phyloP scores from a whole-genome alignment of 768 basidiomycete species.

The Leucocoprinus birnbaumii region DNA sequence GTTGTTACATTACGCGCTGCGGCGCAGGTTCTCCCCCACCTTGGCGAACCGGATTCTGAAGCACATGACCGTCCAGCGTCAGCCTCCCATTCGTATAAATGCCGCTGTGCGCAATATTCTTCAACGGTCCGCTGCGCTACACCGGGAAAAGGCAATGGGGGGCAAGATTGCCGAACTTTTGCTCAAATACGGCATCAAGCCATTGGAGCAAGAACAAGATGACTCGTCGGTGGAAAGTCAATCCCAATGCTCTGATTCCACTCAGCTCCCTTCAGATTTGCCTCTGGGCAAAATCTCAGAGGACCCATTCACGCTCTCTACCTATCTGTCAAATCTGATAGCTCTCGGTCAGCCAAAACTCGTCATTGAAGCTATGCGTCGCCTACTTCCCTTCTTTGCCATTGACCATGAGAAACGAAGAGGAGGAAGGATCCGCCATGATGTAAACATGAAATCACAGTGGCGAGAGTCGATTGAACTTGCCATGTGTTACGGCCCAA shows the following conservation, averaged over 20 bases:
- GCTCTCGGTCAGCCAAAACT: slow-evolving; percentile 43
- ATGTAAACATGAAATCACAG: neutral
- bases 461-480: slow-evolving; percentile 25
- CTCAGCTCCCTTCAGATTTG: neutral
- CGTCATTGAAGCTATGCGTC: slow-evolving; percentile 47
- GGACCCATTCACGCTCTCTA: slow-evolving; percentile 46
- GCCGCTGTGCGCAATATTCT: slow-evolving; percentile 41
- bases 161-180: slow-evolving; percentile 34
- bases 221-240: slow-evolving; percentile 11
- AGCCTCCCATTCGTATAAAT: slow-evolving; percentile 27
- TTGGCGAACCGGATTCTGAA: slow-evolving; percentile 47
- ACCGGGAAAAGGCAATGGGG: slow-evolving; percentile 42
- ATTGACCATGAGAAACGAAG: slow-evolving; percentile 10
- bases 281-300: slow-evolving; percentile 17
- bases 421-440: neutral
- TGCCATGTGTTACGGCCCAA: slow-evolving; percentile 53
- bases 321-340: slow-evolving; percentile 50
- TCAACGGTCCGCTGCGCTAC: slow-evolving; percentile 49
- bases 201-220: neutral
- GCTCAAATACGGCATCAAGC: neutral
- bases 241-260: neutral
- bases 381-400: slow-evolving; percentile 53
- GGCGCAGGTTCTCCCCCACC: slow-evolving; percentile 48
- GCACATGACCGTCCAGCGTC: slow-evolving; percentile 48
- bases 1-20: slow-evolving; percentile 65